A percentile compares a stretch with the other conserved stretches of the same genome.
Conservation (phyloP, 345 rosid species). For the Atalantia buxifolia region DNA sequence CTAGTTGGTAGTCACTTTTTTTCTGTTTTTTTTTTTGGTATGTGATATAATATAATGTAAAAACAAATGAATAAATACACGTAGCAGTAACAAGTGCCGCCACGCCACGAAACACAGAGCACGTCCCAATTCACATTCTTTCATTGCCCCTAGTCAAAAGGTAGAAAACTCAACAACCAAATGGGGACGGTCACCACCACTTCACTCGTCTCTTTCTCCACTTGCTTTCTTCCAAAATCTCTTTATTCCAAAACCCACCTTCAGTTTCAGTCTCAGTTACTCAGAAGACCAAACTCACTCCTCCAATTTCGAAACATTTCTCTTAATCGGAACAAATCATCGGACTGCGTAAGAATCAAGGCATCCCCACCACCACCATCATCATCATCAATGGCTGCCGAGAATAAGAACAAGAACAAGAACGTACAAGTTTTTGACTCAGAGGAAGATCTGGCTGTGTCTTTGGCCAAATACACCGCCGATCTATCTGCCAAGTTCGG, state of each 20-base stretch:
- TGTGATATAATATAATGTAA: no score
- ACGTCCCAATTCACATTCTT: not conserved
- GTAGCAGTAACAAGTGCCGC: not conserved
- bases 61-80: no score
- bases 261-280: not conserved
- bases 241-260: not conserved
- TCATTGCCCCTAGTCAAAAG: no score
- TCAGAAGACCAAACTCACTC: not conserved
- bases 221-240: not conserved
- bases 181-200: no score
- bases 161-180: no score
- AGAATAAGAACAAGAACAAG: constrained; percentile 17
- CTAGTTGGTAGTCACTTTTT: no score
- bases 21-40: no score
- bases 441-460: constrained; percentile 60
- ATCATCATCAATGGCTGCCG: constrained; percentile 20
- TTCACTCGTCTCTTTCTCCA: not conserved
- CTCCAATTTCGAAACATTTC: not conserved
- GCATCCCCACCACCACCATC: not conserved
- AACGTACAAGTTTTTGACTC: constrained; percentile 51
- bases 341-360: constrained; percentile 17
- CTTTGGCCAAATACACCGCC: constrained; percentile 65
- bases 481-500: constrained; percentile 60
- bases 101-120: not conserved
- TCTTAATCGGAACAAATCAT: not conserved